Evolutionary conservation across 495 filamentous ascomycete species (phyloP).

Genomic region (Poronia punctata): DNA sequence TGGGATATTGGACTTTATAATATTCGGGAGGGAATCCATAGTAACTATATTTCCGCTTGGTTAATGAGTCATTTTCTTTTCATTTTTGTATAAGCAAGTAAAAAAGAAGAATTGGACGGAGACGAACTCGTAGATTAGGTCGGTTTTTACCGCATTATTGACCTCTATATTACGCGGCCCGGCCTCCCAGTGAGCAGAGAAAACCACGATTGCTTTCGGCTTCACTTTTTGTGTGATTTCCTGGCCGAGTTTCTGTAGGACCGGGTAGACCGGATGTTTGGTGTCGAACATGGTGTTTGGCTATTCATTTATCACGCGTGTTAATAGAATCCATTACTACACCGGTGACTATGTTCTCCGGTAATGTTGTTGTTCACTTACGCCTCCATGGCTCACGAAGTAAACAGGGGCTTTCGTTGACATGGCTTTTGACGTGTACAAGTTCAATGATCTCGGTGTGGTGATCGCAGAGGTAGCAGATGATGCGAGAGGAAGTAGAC

Average conservation of each 20-base stretch:
- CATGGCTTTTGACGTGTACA: conserved; percentile 4
- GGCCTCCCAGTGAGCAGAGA: conserved; percentile 83
- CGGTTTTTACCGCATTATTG: conserved; percentile 61
- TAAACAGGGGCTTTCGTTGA: conserved; percentile 56
- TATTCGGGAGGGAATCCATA: conserved; percentile 65
- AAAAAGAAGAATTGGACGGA: background rate
- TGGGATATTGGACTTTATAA: conserved; percentile 62
- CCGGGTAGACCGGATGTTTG: conserved; percentile 65
- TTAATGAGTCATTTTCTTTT: background rate
- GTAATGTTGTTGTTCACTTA: no score
- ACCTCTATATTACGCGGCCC: conserved; percentile 54
- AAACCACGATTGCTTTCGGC: conserved; percentile 75
- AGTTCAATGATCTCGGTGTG: conserved; percentile 1
- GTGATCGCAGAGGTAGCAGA: conserved; percentile 10
- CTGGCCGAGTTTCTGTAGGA: conserved; percentile 59
- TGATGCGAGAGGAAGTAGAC: conserved; percentile 12
- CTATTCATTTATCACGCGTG: no score
- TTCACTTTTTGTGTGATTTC: conserved; percentile 78
- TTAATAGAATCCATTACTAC: no score
- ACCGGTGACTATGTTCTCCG: no score
- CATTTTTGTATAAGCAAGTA: conserved; percentile 4
- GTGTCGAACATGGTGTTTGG: conserved; percentile 69
- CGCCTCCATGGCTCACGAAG: conserved; percentile 72
- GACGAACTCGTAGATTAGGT: conserved; percentile 73
- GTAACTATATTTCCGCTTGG: conserved; percentile 43